These are phyloP conservation scores for Brasenia schreberi DNA, from an alignment of 164 flowering plant species.

Conservation along the genomic window DNA sequence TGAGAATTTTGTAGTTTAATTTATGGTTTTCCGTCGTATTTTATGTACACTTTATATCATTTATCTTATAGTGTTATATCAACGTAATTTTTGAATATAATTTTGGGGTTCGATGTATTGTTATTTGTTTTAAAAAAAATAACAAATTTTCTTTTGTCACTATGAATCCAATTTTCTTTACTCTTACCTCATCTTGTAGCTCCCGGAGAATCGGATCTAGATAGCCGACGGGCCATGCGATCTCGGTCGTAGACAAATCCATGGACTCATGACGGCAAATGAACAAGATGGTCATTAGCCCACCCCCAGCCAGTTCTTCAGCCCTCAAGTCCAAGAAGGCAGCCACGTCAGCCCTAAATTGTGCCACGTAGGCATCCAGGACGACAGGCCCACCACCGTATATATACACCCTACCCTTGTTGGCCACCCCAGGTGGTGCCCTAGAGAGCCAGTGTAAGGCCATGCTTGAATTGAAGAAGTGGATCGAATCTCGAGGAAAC, in stretches of 20 bases:
- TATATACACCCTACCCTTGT: slow-evolving; percentile 14
- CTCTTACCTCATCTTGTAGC: not conserved
- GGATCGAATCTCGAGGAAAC: slow-evolving; percentile 15
- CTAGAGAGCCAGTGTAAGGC: slow-evolving; percentile 21
- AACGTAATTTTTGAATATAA: too few species aligned
- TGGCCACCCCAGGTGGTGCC: slow-evolving; percentile 10
- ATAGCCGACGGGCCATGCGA: not conserved
- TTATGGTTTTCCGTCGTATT: too few species aligned
- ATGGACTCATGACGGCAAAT: not conserved
- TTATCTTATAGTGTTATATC: too few species aligned
- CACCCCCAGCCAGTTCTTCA: slow-evolving; percentile 14
- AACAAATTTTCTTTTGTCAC: too few species aligned
- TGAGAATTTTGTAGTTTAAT: too few species aligned
- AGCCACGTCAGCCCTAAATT: slow-evolving; percentile 11
- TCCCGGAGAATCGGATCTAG: not conserved
- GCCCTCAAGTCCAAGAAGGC: slow-evolving; percentile 9
- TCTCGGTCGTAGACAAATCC: not conserved
- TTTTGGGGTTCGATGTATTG: too few species aligned
- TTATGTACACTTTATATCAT: too few species aligned
- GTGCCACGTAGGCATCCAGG: slow-evolving; percentile 10
- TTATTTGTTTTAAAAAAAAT: too few species aligned
- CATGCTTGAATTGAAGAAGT: slow-evolving; percentile 15
- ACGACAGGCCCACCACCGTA: slow-evolving; percentile 4
- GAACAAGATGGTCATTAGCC: slow-evolving; percentile 9
- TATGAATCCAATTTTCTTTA: too few species aligned